Evolutionary conservation across 1,284 basidiomycete species (phyloP).

Genomic region (Melampsora americana): DNA sequence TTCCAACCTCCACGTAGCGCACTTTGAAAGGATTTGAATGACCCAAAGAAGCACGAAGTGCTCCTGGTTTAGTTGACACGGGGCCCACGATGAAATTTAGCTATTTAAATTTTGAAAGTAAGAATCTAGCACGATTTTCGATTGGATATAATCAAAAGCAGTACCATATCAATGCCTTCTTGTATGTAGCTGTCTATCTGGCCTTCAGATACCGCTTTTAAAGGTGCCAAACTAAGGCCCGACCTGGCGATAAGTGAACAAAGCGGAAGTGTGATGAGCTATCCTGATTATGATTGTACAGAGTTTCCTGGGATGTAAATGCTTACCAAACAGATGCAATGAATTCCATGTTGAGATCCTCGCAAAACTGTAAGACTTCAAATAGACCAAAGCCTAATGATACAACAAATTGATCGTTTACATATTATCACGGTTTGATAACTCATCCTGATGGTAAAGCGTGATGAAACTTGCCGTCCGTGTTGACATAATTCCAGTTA

Average conservation of each 20-base stretch:
- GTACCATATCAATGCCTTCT: neutral
- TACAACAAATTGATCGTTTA: too few species aligned
- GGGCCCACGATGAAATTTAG: neutral
- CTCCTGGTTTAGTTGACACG: neutral
- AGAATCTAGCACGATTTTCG: neutral
- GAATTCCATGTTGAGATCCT: slow-evolving; percentile 4
- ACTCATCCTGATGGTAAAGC: too few species aligned
- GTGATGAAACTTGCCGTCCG: neutral
- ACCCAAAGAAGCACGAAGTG: neutral
- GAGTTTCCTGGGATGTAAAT: too few species aligned
- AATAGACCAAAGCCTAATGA: neutral
- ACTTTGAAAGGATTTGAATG: neutral
- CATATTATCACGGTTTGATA: too few species aligned
- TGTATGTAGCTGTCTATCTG: neutral
- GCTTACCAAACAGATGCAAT: neutral
- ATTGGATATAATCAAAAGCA: neutral
- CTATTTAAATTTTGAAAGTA: neutral
- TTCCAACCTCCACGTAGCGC: neutral
- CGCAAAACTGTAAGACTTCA: neutral
- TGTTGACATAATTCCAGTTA: neutral
- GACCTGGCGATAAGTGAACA: neutral
- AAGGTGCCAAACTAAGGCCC: neutral
- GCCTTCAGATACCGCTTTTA: neutral
- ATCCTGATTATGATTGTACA: too few species aligned
- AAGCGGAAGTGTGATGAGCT: too few species aligned